These are phyloP conservation scores for Brassica hybrid DNA, from an alignment of 441 rosid genomes.

Conservation along the genomic window DNA sequence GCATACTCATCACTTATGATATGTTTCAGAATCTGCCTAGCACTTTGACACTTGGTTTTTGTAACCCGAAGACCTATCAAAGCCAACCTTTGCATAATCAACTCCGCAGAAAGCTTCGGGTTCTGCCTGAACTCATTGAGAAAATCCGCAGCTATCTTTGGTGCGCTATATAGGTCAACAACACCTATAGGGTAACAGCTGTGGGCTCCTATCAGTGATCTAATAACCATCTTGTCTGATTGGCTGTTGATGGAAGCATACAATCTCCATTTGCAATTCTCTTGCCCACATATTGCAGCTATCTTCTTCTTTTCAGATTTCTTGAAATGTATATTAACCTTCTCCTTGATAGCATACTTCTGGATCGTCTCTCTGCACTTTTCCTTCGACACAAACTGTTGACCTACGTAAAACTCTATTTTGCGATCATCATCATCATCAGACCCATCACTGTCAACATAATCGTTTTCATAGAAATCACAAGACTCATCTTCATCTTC, in stretches of 20 bases:
- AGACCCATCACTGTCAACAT: conserved; percentile 13
- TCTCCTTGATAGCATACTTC: conserved; percentile 16
- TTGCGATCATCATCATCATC: background rate
- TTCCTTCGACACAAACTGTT: background rate
- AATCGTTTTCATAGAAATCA: conserved; percentile 10
- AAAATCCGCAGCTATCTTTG: background rate
- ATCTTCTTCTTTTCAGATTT: conserved; percentile 1
- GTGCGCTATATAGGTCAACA: background rate
- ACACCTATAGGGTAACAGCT: background rate
- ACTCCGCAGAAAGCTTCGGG: background rate
- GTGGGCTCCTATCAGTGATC: background rate
- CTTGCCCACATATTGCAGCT: background rate
- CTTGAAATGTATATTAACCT: background rate
- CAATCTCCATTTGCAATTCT: conserved; percentile 5
- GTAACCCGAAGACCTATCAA: background rate
- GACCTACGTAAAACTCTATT: background rate
- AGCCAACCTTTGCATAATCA: background rate
- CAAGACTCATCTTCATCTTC: background rate
- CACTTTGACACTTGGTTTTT: background rate
- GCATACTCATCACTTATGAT: conserved; percentile 21
- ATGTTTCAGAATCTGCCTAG: conserved; percentile 1
- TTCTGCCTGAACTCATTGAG: conserved; percentile 8
- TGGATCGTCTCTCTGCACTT: background rate
- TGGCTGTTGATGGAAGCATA: conserved; percentile 11
- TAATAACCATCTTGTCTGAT: background rate